phyloP scores from a whole-genome alignment of 1,284 basidiomycete genomes.

The Malassezia dermatis region DNA sequence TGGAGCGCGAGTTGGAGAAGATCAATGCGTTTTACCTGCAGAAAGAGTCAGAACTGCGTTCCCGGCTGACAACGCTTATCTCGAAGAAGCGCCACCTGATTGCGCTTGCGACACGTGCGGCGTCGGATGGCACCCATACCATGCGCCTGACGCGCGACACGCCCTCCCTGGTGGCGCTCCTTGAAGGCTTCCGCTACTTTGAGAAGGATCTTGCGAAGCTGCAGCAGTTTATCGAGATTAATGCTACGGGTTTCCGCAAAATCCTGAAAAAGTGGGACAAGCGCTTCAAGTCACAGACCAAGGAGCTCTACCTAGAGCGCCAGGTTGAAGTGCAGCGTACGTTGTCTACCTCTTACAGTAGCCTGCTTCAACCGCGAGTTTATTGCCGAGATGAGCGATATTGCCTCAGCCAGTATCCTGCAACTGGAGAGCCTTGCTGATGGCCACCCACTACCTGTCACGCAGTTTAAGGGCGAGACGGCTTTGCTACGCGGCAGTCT shows the following conservation, averaged over 20 bases:
- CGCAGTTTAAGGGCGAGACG: conserved; percentile 11
- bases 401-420: conserved; percentile 81
- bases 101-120: conserved; percentile 32
- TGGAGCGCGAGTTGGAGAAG: conserved; percentile 97
- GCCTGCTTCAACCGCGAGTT: conserved; percentile 69
- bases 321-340: conserved; percentile 92
- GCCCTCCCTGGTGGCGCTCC: conserved; percentile 55
- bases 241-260: conserved; percentile 92
- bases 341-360: conserved; percentile 41
- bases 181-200: conserved; percentile 88
- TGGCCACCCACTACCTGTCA: conserved; percentile 15
- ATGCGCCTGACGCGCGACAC: conserved; percentile 36
- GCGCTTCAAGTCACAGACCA: conserved; percentile 81
- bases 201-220: conserved; percentile 93
- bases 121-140: neutral
- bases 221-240: conserved; percentile 94
- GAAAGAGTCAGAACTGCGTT: conserved; percentile 86
- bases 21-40: conserved; percentile 99
- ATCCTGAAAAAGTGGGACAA: conserved; percentile 99
- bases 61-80: conserved; percentile 77
- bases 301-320: conserved; percentile 87
- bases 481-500: conserved; percentile 6
- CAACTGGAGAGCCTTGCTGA: conserved; percentile 65
- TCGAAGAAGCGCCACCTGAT: conserved; percentile 79
- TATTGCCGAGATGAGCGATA: conserved; percentile 88